These are phyloP conservation scores for Lasiodiplodia sp. DNA, from an alignment of 2,329 filamentous ascomycete genomes.

Conservation along the genomic window DNA sequence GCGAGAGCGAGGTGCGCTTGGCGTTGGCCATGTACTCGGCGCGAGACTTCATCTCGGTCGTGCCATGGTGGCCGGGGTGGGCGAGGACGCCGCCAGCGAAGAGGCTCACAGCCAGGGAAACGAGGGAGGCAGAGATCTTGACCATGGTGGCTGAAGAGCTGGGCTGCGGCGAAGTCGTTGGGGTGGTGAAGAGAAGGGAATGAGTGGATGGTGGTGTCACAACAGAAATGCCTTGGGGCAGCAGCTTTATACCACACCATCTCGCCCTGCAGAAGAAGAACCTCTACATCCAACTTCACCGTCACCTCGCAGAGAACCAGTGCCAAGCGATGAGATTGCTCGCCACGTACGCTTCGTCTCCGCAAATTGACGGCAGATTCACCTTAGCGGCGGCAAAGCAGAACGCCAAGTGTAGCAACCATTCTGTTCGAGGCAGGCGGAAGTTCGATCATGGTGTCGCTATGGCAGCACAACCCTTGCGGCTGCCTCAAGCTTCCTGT, in stretches of 20 bases:
- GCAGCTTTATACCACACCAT: neutral
- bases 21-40: slow-evolving; percentile 40
- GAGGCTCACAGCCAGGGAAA: slow-evolving; percentile 20
- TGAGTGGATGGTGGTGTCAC: neutral
- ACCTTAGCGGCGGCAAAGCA: slow-evolving; percentile 8
- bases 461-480: slow-evolving; percentile 6
- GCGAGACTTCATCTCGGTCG: slow-evolving; percentile 46
- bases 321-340: neutral
- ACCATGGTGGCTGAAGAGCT: slow-evolving; percentile 1
- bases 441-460: slow-evolving; percentile 7
- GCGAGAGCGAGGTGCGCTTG: slow-evolving; percentile 37
- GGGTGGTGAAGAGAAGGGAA: slow-evolving; percentile 2
- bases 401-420: slow-evolving; percentile 15
- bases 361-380: slow-evolving; percentile 12
- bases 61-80: slow-evolving; percentile 40
- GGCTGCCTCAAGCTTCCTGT: slow-evolving; percentile 22
- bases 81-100: slow-evolving; percentile 35
- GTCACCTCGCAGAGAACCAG: neutral
- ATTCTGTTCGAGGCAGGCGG: slow-evolving; percentile 20
- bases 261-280: too few relatives aligned
- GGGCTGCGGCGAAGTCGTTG: neutral
- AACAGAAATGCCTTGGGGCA: neutral
- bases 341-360: neutral
- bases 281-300: neutral
- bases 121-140: slow-evolving; percentile 11